Base-by-base conservation (phyloP, 805 yeast genomes). In the Ogataea neopini region DNA sequence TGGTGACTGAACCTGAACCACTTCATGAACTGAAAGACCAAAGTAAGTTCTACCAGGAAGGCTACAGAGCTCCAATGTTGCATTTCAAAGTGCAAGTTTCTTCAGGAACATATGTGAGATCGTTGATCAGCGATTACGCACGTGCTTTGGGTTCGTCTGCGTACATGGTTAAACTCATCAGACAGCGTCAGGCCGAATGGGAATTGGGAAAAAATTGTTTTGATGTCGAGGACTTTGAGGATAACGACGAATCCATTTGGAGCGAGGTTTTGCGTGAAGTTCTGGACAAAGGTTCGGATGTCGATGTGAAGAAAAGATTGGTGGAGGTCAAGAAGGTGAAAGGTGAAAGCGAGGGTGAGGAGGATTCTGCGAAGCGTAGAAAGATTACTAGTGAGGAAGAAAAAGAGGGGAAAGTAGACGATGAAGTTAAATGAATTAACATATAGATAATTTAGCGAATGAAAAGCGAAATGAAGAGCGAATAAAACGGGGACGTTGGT, bases 51-150 rank as follows among this genome's bases (percentile, higher is more conserved):
- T 53, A 59, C 26, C 74, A 74, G 2, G 76, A 71, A 1, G 58
- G 53, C 2, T 75, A 72, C 48, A 73, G 77, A 51, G 82, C 88
- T 2, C 94, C 95, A 2, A 57, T 85, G 41, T 58, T 92, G 20
- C 91, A 86, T 57, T 80, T 94, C 55, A 77, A 76, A 13, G 80
- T 95, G 3, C 76, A 79, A 29, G 99, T 92, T 0, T 86, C 96
- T 1, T 89, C 97, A 0, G 99, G 99, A 1, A 94, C 98, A 0
- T 94, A 94, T 60, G 90, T 94, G 41, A 77, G 99, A 55, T 86
- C 97, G 2, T 70, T 94, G 45, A 75, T 94, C 41, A 88, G 96
- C 67, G 99, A 94, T 60, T 73, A 88, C 37, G 98, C 96, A 1
- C 78, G 86, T 50, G 86, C 92, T 0, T 69, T 91, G 61, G 83